phyloP scores from a whole-genome alignment of 495 filamentous ascomycete species.

The Penicillium bialowiezense region DNA sequence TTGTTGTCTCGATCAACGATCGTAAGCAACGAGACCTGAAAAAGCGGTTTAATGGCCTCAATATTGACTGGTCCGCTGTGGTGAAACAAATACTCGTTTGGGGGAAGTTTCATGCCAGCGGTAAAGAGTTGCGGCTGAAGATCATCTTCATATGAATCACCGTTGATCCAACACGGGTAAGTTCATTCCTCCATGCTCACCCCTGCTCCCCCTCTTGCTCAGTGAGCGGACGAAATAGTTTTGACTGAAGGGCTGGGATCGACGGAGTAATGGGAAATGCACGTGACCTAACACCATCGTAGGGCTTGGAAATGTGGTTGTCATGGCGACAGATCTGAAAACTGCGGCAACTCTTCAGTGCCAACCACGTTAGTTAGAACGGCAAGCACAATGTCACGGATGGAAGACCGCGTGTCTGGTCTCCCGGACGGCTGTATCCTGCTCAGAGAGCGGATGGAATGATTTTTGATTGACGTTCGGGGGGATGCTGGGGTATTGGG shows the following conservation, averaged over 20 bases:
- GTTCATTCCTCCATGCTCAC: conserved; percentile 7
- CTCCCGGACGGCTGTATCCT: too few species aligned
- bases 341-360: neutral
- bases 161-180: too few species aligned
- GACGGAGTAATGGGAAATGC: neutral
- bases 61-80: conserved; percentile 18
- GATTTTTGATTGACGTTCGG: neutral
- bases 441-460: conserved; percentile 7
- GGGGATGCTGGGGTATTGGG: neutral
- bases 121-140: conserved; percentile 10
- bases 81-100: conserved; percentile 18
- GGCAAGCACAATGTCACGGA: too few species aligned
- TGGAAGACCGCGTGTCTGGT: too few species aligned
- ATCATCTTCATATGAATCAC: conserved; percentile 15
- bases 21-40: conserved; percentile 18
- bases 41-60: conserved; percentile 15
- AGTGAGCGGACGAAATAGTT: conserved; percentile 8
- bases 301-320: too few species aligned
- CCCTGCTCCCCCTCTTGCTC: conserved; percentile 7
- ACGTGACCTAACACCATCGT: too few species aligned
- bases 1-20: conserved; percentile 21
- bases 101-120: neutral
- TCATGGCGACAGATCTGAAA: too few species aligned
- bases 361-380: too few species aligned
- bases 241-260: neutral